Evolutionary conservation across 2,329 filamentous ascomycete species (phyloP), one percentile per base, ranked within the genome.

Genomic region (Aspergillus fructus): DNA sequence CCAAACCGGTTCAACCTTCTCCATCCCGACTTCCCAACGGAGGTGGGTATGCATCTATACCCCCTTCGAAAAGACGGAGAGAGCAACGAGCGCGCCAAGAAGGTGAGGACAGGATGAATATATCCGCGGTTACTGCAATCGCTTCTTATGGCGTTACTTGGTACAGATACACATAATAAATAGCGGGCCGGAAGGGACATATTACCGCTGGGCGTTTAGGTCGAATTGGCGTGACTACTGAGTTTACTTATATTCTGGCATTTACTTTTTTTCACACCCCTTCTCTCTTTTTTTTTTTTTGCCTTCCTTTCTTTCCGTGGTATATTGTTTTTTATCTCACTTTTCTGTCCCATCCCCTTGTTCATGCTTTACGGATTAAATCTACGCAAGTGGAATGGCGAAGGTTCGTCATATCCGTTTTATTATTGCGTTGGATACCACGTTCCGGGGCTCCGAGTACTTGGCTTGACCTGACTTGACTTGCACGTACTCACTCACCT

Each of bases 11-110:
- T 74, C 59, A 75, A 71, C 53, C 68, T 75, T 39, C 59, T 78
- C 55, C 76, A 79, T 34, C 76, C 77, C 0, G 76, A 79, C 56
- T 79, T 78, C 65, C 75, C 76, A 0, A 64, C 71, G 7, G 69
- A 73, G 11, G 71, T 78, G 66, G 75, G 76, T 46, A 67, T 79
- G 49, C 76, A 79, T 63, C 62, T 76, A 51, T 74, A 76, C 49
- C 74, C 76, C n/a, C 55, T 64, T n/a, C 53, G 40, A 11, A 61
- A 59, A 34, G 57, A 57, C 13, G 46, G 56, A 24, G 52, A 55
- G 45, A 54, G 53, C 40, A 60, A 61, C 49, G 61, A 62, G 46
- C 61, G 59, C 42, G 41, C 61, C 27, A 63, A 58, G 42, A 63
- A 63, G 37, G 40, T 54, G 39, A 55, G 56, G 39, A 45, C 40